Base-by-base conservation (phyloP, 176 grass and related monocot genomes). In the Chloris gayana region DNA sequence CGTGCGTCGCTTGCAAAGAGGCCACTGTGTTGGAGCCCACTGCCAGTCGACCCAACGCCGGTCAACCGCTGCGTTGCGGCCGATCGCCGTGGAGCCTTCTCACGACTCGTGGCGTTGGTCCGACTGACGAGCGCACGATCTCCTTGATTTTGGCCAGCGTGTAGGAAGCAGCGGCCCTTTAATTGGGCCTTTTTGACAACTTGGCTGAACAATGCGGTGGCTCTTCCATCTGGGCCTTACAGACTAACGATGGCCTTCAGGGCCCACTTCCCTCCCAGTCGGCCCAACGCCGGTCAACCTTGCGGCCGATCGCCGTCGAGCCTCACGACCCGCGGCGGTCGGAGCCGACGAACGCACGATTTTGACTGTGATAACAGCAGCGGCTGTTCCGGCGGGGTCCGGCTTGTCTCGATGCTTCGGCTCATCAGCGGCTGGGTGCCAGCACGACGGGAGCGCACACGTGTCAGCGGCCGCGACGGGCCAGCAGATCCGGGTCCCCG, bases 401-500 rank as follows among this genome's bases (percentile, higher is more conserved):
- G 26, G 44, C 8, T 51, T 17, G 19, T 10, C 37, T 14, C 8
- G 70, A 73, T 14, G 30, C 18, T 56, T 73, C 71, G 38, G 38
- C 38, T 63, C 57, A 44, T 45, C 74, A 41, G 26, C 74, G 60
- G 3, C 76, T 9, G 2, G 31, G 21, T 12, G 51, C 56, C 72
- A 54, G 76, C 63, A 10, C 34, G 31, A 61, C 76, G 76, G 25
- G 17, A 37, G 62, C 62, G 24, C 39, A 35, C 64, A 79, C 77
- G 77, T 79, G 77, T 68, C 62, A 2, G 22, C 3, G 45, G 19
- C 30, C 63, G 63, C 49, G 77, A 21, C 63, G 46, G 31, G 7
- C 41, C 76, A 51, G 45, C 44, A 67, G 62, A 79, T 79, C 75
- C 61, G 42, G 62, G 45, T 14, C 62, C 44, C 31, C 29, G 75